Evolutionary conservation across 2,329 filamentous ascomycete genomes (phyloP).

Genomic region (Gnomoniopsis sp.): DNA sequence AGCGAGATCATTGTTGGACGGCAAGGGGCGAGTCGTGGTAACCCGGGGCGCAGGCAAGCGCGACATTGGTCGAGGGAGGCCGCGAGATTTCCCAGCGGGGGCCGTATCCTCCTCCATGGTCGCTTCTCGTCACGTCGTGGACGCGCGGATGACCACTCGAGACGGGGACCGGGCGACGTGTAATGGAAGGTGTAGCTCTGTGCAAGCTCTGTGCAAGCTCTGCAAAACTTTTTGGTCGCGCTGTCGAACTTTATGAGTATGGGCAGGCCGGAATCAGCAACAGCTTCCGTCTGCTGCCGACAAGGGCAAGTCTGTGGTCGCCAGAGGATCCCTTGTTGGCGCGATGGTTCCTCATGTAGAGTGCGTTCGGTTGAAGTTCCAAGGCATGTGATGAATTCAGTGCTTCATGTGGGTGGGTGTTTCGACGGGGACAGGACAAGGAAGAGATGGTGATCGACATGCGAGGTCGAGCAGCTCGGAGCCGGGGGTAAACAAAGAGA

Average conservation of each 20-base stretch:
- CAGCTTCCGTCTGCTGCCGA: neutral
- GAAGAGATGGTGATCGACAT: too few species aligned
- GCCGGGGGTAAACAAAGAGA: too few species aligned
- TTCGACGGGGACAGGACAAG: too few species aligned
- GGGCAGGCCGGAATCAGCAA: neutral
- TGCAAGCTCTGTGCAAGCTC: neutral
- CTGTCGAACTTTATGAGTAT: neutral
- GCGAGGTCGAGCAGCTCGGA: too few species aligned
- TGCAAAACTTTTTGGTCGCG: neutral
- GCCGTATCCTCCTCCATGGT: conserved; percentile 14
- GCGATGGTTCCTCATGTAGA: too few species aligned
- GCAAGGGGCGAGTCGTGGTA: conserved; percentile 9
- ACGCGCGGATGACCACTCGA: neutral
- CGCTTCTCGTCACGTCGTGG: neutral
- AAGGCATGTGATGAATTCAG: too few species aligned
- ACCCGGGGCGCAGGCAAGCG: conserved; percentile 14
- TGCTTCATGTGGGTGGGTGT: too few species aligned
- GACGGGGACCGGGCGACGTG: neutral
- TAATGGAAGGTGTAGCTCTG: neutral
- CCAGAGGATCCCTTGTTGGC: too few species aligned
- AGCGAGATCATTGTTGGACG: conserved; percentile 10
- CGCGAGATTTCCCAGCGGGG: conserved; percentile 1
- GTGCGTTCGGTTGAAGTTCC: too few species aligned
- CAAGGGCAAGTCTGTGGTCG: neutral
- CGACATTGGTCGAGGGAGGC: conserved; percentile 14